Evolutionary conservation across 169 alveolate species (phyloP), one percentile per base, ranked within the genome.

Genomic region (Babesia ovata): DNA sequence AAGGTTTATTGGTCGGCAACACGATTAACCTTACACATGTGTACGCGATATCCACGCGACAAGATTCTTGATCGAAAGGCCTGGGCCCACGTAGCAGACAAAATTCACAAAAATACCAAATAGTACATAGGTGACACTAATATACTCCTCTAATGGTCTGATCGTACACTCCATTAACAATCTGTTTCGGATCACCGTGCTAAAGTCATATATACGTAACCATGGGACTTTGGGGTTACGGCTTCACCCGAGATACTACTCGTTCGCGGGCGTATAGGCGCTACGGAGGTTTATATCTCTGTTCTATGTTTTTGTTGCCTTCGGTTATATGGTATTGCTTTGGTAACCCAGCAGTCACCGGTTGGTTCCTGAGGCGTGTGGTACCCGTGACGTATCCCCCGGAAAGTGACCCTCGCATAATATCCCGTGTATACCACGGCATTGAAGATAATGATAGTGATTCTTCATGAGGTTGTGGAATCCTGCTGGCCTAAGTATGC

Each of bases 181-280:
- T 6, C 21, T 57, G 2, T 14, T 26, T 26, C 1, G 63, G 33
- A 57, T 26, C 63, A 6, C 33, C 56, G 19, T 12, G 2, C 26
- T 36, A 19, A 2, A 36, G 4, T 22, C 56, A 14, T 19, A 13
- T 19, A 13, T 36, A 13, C 29, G 33, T 16, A 45, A 58, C 22
- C n/a, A 83, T 83, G 90, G 75, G 79, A n/a, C 81, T 83, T 83
- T 83, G 90, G 90, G 90, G 90, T 19, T 83, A 83, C 60, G 78
- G 78, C 22, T 83, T 83, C 67, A 75, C 73, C 60, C 72, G 76
- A 14, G 86, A 75, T 24, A 70, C 63, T 36, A 65, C n/a, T 12
- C 14, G 76, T 44, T 53, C 63, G 46, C 73, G 75, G 29, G 75
- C 79, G 22, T 29, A 60, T 19, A 54, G 76, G 50, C 45, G 79